Base-by-base conservation (phyloP, 2,329 filamentous ascomycete genomes). In the Beauveria medogensis region DNA sequence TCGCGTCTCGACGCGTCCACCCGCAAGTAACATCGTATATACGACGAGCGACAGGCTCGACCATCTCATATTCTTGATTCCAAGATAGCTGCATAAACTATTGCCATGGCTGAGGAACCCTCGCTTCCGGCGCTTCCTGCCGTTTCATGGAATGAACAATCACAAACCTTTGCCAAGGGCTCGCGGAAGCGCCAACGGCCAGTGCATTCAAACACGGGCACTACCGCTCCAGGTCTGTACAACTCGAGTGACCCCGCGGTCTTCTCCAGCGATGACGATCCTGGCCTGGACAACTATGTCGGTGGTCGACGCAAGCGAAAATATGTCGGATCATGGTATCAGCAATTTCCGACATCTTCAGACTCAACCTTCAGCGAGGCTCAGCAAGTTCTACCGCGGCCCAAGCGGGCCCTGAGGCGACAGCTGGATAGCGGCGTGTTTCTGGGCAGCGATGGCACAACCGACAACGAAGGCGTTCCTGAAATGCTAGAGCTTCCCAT, bases 191-290 rank as follows among this genome's bases (percentile, higher is more conserved):
- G 76, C 66, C 70, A 69, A 58, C 70, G 73, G 64, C 77, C 78
- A 18, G 28, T 61, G 37, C 53, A 61, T 43, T 51, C 60, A 14
- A 53, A 53, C 50, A 55, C 61, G 24, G 61, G 57, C 28, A 60
- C 34, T 26, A 53, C 55, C 18, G 56, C 51, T 44, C 51, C 51
- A n/a, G 56, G 52, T 5, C 28, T 60, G 26, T 59, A 59, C 69
- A 84, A 85, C 69, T 90, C 86, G 22, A 90, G 88, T 68, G 88
- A 91, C 67, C 86, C 87, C 3, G 81, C 85, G 54, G 71, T 90
- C 28, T 91, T 91, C 72, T 90, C 86, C 4, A 87, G 85, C 69
- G 88, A 91, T 62, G 87, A 90, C 67, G 87, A 89, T 61, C 84
- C 85, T 3, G 81, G 82, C 1, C 71, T 86, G 53, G 85, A 89